Evolutionary conservation across 1,284 basidiomycete species (phyloP).

Genomic region (Chiua sp.): DNA sequence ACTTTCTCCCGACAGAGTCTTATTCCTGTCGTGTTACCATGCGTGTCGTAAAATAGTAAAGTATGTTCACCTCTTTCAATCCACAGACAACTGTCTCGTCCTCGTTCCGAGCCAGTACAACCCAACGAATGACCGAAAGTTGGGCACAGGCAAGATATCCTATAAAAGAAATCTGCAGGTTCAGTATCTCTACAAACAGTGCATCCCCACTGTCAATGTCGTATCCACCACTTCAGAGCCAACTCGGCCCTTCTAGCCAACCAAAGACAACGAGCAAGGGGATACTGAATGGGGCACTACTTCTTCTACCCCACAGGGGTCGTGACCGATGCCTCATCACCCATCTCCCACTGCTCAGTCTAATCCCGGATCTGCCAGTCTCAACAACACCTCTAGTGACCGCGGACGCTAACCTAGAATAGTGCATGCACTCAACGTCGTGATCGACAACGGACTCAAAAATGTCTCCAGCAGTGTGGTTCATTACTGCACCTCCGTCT

Average conservation of each 20-base stretch:
- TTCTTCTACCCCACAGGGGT: conserved; percentile 39
- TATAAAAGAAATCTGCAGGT: conserved; percentile 29
- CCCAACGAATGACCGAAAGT: conserved; percentile 58
- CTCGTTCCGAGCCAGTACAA: conserved; percentile 52
- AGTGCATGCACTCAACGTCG: too few relatives aligned
- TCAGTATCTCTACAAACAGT: too few relatives aligned
- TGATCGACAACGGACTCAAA: too few relatives aligned
- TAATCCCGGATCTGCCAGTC: conserved; percentile 53
- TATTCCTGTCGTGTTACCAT: conserved; percentile 10
- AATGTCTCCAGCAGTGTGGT: too few relatives aligned
- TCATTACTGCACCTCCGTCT: too few relatives aligned
- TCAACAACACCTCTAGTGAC: conserved; percentile 25
- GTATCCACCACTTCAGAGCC: too few relatives aligned
- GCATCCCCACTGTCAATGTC: too few relatives aligned
- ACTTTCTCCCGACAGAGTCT: conserved; percentile 40
- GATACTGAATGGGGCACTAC: conserved; percentile 54
- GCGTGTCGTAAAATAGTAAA: neutral
- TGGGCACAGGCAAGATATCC: conserved; percentile 70
- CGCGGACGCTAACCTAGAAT: conserved; percentile 51
- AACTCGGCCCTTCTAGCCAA: too few relatives aligned
- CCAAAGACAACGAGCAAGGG: neutral
- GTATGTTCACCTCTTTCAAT: conserved; percentile 60
- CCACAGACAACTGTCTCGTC: conserved; percentile 46
- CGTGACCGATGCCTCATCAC: conserved; percentile 60
- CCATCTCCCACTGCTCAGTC: conserved; percentile 57